Base-by-base conservation (phyloP, 768 basidiomycete genomes). In the Suillus tomentosus region DNA sequence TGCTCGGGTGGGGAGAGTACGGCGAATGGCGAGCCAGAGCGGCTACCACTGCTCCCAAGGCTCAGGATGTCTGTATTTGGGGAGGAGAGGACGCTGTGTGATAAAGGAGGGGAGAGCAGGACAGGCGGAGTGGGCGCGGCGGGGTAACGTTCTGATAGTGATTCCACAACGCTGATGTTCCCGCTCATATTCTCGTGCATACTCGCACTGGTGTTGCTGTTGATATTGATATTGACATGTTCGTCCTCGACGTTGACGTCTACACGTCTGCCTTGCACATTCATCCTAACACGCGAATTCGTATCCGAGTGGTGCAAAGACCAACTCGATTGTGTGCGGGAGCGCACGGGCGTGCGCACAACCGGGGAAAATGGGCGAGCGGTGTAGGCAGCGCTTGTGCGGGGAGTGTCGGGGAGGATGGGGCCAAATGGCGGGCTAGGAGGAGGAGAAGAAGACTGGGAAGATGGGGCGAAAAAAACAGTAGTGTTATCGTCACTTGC, bases 141-240 rank as follows among this genome's bases (percentile, higher is more conserved):
- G 19, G 74, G 75, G 58, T 75, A 75, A 17, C 74, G 71, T 40
- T 76, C 72, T 9, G 74, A 75, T 17, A 75, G 69, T n/a, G 74
- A 75, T 3, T 69, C 68, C 22, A 75, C 51, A 42, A 65, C 10
- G 3, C 69, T 70, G 17, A 1, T 62, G 2, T 65, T 63, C 14
- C 14, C 61, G 5, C 17, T 58, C 36, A 15, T 22, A 58, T 40
- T 24, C 24, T 40, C 37, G 15, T 42, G 40, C 39, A 19, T 13
- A 31, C 27, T 58, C 10, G 39, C 17, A 27, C 24, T 31, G 15
- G 24, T 19, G 27, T 19, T 17, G 24, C 17, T 19, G 17, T n/a
- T 42, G 17, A 42, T 42, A 11, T 58, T 58, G 15, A 42, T 17
- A 31, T 39, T 36, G 3, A n/a, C 11, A 19, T 36, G 48, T 3